Evolutionary conservation across 2,329 filamentous ascomycete genomes (phyloP), one percentile per base, ranked within the genome.

Genomic region (Aureobasidium sp.): DNA sequence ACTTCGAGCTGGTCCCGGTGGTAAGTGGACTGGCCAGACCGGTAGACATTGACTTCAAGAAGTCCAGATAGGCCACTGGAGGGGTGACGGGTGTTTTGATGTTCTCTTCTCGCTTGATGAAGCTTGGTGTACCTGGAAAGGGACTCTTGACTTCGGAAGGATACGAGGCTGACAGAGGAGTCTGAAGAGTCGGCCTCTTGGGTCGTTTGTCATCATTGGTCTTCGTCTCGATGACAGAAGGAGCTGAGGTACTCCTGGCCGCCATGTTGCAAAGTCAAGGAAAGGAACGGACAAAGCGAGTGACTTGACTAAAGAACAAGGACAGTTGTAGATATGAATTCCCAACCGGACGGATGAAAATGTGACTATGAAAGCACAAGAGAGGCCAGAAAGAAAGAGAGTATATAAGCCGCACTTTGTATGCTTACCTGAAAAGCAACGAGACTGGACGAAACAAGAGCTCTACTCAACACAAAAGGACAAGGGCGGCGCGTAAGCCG

Each of bases 51-150:
- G 87, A 86, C 76, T 91, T 93, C 65, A 97, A 85, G 72, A 97
- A 97, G 71, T 97, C 91, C 67, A 90, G 88, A 73, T 97, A 97
- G 62, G 93, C 92, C 27, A 84, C 81, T 3, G 93, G 93, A 58
- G 93, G 93, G 55, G 89, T 95, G 73, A 97, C 96, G 53, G 92
- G 92, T 5, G 92, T 97, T 76, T 86, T 88, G 48, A 80, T 75
- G 63, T 86, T 83, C 62, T 88, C 81, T 67, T 88, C 83, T 59
- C 78, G 77, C 74, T 92, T 93, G 79, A 92, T 83, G 68, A 83
- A 81, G 60, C 80, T 77, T 25, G 84, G 79, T 50, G 80, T 80
- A 55, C 77, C 78, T 53, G 86, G 86, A 70, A 89, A 80, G 52
- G 89, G 89, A 66, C 87, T 92, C 66, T 82, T 69, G 60, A 80